These are phyloP conservation scores for Magnusiomyces clavatus DNA, from an alignment of 1,139 yeast genomes.

Conservation along the genomic window DNA sequence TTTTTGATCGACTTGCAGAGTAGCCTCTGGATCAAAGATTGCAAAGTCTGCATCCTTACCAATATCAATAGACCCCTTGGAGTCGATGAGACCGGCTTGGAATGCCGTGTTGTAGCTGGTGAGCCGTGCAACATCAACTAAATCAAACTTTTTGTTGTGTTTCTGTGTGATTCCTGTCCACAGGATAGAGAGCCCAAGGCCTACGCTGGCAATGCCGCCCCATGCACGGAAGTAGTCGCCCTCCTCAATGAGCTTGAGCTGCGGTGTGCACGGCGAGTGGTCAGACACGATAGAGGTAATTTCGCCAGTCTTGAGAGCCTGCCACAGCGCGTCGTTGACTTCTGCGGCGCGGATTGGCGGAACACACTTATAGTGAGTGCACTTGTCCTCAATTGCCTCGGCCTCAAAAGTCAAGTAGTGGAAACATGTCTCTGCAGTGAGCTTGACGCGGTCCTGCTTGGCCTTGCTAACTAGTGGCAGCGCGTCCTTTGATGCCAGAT, in stretches of 20 bases:
- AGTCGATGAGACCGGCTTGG: slow-evolving; percentile 69
- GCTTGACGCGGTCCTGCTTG: slow-evolving; percentile 46
- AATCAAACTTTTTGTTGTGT: slow-evolving; percentile 24
- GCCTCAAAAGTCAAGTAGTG: slow-evolving; percentile 76
- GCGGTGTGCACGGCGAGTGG: slow-evolving; percentile 94
- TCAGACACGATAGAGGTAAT: slow-evolving; percentile 89
- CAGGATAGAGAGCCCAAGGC: slow-evolving; percentile 75
- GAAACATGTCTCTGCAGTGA: slow-evolving; percentile 88
- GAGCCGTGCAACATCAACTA: slow-evolving; percentile 66
- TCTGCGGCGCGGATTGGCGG: slow-evolving; percentile 81
- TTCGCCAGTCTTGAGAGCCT: slow-evolving; percentile 54
- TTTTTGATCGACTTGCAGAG: slow-evolving; percentile 50
- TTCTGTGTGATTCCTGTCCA: slow-evolving; percentile 62
- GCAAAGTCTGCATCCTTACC: slow-evolving; percentile 88
- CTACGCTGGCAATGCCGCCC: slow-evolving; percentile 97
- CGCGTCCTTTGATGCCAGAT: slow-evolving; percentile 78
- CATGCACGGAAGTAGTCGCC: slow-evolving; percentile 91
- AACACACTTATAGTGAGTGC: slow-evolving; percentile 85
- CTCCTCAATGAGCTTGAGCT: slow-evolving; percentile 65
- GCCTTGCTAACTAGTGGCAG: slow-evolving; percentile 63
- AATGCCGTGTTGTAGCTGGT: slow-evolving; percentile 75
- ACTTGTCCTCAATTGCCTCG: slow-evolving; percentile 64
- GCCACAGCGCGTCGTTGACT: slow-evolving; percentile 70
- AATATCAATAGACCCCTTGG: slow-evolving; percentile 60
- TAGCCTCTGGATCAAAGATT: slow-evolving; percentile 59